Evolutionary conservation across 2,329 filamentous ascomycete genomes (phyloP), one percentile per base, ranked within the genome.

Genomic region (Colletotrichum sp.): DNA sequence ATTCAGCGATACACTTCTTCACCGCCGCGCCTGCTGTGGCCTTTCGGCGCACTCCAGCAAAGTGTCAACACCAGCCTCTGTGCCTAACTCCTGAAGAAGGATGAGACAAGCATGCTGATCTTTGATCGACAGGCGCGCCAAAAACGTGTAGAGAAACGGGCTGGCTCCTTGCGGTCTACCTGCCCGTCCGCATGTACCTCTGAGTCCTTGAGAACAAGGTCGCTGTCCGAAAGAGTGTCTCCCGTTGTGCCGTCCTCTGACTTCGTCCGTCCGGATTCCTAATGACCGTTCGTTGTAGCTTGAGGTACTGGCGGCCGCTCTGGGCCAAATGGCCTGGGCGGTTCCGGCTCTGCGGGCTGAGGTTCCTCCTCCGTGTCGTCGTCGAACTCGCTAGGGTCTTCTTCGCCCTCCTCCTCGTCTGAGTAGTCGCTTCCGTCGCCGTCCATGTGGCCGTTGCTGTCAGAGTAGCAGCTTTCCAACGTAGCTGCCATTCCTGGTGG

Each of bases 371-470:
- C 89, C 28, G 87, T 90, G 72, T 90, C 88, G 71, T 92, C 91
- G 80, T 94, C 92, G 80, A 93, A 91, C 80, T 94, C 92, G 78
- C 92, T 92, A 71, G 90, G 90, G 71, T 91, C 91, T 75, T 91
- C 92, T 67, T 91, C 89, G 64, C 92, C 91, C 32, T 92, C 90
- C 36, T 91, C 88, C n/a, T 89, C 91, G 57, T 91, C 90, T n/a
- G 89, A 90, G 80, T 93, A 93, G 78, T 93, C 92, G 80, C 90
- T 93, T 78, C 93, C 91, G 62, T 90, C 90, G 30, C 88, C 90
- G 66, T 91, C 90, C 71, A 75, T 57, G 67, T 87, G 87, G 59
- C 86, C 86, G 77, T 87, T 85, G 76, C 84, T 86, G 79, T 90
- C 90, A 34, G 91, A 89, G 79, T 93, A 92, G 84, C 83, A 89